A percentile compares a stretch with the other conserved stretches of the same genome.
phyloP scores from a whole-genome alignment of 305 asterid genomes.

The Ilex paraguariensis region DNA sequence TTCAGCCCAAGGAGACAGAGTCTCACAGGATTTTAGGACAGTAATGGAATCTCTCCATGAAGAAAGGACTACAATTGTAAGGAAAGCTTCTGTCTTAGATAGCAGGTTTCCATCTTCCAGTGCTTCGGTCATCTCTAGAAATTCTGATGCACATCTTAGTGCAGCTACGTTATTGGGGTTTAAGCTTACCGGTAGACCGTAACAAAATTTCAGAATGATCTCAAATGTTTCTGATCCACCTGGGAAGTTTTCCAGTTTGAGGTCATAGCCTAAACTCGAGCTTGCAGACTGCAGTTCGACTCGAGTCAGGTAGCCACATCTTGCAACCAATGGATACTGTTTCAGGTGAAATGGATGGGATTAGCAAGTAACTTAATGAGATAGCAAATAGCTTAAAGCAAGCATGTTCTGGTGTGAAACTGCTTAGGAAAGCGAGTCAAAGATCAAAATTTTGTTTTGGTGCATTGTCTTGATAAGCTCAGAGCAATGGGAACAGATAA shows the following conservation, averaged over 20 bases:
- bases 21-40: slow-evolving; percentile 66
- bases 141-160: slow-evolving; percentile 75
- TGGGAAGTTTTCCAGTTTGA: slow-evolving; percentile 62
- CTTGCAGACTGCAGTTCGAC: slow-evolving; percentile 34
- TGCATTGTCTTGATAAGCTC: too few species aligned
- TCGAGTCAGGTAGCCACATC: slow-evolving; percentile 50
- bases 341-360: slow-evolving; percentile 6
- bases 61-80: slow-evolving; percentile 71
- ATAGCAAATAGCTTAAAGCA: background rate
- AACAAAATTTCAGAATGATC: slow-evolving; percentile 53
- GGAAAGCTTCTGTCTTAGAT: slow-evolving; percentile 75
- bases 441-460: too few species aligned
- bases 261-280: slow-evolving; percentile 30
- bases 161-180: slow-evolving; percentile 58
- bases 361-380: background rate
- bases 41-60: slow-evolving; percentile 69
- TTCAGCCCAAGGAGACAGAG: slow-evolving; percentile 81
- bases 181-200: slow-evolving; percentile 50
- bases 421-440: background rate
- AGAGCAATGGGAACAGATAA: too few species aligned
- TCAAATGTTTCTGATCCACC: slow-evolving; percentile 76
- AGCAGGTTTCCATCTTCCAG: slow-evolving; percentile 81
- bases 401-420: background rate
- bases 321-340: slow-evolving; percentile 64
- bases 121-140: slow-evolving; percentile 74